These are phyloP conservation scores for Kwoniella sp. DNA, from an alignment of 768 basidiomycete genomes.

Conservation along the genomic window DNA sequence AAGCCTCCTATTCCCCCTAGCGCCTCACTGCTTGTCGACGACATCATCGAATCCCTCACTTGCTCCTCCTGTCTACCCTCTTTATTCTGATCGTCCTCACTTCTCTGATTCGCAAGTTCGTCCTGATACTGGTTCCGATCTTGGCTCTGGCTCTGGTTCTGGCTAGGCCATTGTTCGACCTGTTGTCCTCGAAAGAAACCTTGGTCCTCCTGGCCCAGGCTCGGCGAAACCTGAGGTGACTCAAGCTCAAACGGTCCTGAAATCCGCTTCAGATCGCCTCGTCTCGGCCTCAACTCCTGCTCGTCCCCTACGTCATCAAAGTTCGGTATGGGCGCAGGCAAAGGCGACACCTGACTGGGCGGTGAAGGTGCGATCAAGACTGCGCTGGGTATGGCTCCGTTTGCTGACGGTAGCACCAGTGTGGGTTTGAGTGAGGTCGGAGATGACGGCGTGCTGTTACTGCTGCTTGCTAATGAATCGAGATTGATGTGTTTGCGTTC, in stretches of 20 bases:
- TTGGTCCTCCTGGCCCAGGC: constrained; percentile 14
- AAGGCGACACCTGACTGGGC: constrained; percentile 1
- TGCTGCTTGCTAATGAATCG: constrained; percentile 20
- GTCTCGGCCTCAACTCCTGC: background rate
- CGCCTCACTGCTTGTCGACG: constrained; percentile 37
- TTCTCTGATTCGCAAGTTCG: background rate
- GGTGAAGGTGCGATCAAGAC: constrained; percentile 42
- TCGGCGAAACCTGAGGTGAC: constrained; percentile 36
- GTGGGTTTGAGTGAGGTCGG: background rate
- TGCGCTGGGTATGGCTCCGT: constrained; percentile 17
- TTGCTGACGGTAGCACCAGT: background rate
- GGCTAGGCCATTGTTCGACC: background rate
- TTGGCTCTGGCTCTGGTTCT: too few species aligned
- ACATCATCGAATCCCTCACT: constrained; percentile 30
- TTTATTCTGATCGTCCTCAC: background rate
- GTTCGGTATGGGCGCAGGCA: background rate
- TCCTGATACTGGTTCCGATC: too few species aligned
- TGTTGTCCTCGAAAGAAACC: constrained; percentile 22
- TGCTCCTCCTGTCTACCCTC: background rate
- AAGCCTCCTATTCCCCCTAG: constrained; percentile 51
- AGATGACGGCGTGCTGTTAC: constrained; percentile 8
- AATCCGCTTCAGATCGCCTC: constrained; percentile 18
- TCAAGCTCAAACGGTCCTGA: constrained; percentile 50
- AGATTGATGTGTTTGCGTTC: constrained; percentile 33
- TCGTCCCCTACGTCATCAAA: constrained; percentile 1